A percentile compares a stretch with the other conserved stretches of the same genome.
Conservation (phyloP, 495 filamentous ascomycete species). For the Aspergillus homomorphus region DNA sequence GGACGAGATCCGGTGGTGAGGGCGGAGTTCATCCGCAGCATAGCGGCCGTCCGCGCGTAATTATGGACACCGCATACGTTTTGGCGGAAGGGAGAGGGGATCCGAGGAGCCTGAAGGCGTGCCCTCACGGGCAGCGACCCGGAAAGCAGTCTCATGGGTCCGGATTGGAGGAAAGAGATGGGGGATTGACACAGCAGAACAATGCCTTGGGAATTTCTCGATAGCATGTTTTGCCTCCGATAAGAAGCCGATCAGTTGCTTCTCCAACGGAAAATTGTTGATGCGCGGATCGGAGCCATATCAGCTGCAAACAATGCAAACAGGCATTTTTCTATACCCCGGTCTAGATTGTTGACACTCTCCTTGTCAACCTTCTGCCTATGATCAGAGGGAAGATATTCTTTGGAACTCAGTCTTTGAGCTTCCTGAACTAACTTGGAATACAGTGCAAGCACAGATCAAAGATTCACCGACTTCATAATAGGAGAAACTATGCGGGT, state of each 20-base stretch:
- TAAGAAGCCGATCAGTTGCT: conserved; percentile 17
- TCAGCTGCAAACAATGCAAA: not conserved
- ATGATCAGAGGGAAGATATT: too few species aligned
- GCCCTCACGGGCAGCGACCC: conserved; percentile 26
- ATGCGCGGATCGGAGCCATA: conserved; percentile 18
- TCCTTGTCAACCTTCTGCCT: too few species aligned
- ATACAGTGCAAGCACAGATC: too few species aligned
- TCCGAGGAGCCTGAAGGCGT: conserved; percentile 18
- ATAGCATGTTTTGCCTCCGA: conserved; percentile 8
- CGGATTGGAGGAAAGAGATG: conserved; percentile 1
- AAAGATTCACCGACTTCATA: too few species aligned
- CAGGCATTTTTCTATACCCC: too few species aligned
- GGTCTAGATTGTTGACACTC: too few species aligned
- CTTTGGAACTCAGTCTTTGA: too few species aligned
- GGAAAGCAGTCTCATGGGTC: conserved; percentile 31
- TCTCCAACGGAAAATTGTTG: conserved; percentile 25
- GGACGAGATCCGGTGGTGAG: conserved; percentile 19
- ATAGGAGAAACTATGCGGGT: too few species aligned
- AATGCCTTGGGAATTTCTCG: not conserved
- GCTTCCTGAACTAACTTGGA: too few species aligned
- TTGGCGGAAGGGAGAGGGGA: conserved; percentile 8
- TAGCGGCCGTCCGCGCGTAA: conserved; percentile 27
- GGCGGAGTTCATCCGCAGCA: conserved; percentile 16
- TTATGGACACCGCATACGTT: conserved; percentile 25
- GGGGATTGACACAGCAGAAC: not conserved